Conservation (phyloP, 129 eudicot genomes). For the Solidago caesia region DNA sequence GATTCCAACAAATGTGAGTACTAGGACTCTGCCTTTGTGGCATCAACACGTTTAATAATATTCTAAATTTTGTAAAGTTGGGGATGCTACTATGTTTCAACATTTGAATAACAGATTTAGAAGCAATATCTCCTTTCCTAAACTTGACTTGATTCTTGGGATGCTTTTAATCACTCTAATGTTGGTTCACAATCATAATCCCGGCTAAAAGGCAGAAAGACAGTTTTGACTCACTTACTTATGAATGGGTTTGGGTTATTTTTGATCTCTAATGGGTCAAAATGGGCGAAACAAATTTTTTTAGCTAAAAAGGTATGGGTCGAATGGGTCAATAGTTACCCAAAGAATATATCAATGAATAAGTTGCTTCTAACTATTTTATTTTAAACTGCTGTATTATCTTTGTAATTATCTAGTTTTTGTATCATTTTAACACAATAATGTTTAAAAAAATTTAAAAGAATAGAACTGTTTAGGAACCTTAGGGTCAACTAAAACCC, state of each 20-base stretch:
- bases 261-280: neutral
- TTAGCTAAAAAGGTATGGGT: neutral
- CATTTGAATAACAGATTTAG: neutral
- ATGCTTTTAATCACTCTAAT: neutral
- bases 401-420: neutral
- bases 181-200: neutral
- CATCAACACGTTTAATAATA: neutral
- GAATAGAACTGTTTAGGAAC: no score
- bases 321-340: neutral
- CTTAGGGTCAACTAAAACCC: no score
- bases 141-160: neutral
- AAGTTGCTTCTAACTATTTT: no score
- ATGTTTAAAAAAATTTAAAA: neutral
- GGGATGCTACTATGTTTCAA: neutral
- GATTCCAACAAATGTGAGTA: conserved; percentile 60
- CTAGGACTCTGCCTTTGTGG: neutral
- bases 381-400: neutral
- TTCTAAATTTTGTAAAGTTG: neutral
- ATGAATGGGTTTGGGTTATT: neutral
- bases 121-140: neutral
- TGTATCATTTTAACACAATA: neutral
- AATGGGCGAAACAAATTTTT: neutral
- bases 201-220: neutral
- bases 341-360: neutral
- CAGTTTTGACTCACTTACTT: neutral